Evolutionary conservation across 768 basidiomycete species (phyloP).

Genomic region (Mycena galericulata): DNA sequence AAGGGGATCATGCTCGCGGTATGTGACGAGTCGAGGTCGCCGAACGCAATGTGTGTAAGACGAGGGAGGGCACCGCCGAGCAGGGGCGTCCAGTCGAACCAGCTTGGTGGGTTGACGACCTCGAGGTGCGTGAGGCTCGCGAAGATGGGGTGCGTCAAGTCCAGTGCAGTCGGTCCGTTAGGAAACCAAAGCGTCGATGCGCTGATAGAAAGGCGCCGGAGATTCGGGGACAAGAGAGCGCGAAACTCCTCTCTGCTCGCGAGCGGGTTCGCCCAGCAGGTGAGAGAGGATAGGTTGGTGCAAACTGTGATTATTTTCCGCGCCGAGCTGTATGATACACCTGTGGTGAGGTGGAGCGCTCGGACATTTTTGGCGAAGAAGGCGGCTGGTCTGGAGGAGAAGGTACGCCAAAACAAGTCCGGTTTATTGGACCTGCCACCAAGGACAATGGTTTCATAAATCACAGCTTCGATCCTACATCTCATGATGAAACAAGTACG

Average conservation of each 20-base stretch:
- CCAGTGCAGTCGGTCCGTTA: background rate
- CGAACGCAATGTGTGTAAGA: constrained; percentile 49
- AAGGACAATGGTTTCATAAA: constrained; percentile 48
- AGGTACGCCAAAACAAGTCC: constrained; percentile 44
- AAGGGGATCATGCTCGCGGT: constrained; percentile 36
- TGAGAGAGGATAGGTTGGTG: constrained; percentile 38
- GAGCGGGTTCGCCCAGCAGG: constrained; percentile 43
- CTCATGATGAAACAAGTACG: background rate
- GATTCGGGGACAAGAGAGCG: constrained; percentile 12
- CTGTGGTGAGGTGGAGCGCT: constrained; percentile 41
- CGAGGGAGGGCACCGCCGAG: constrained; percentile 38
- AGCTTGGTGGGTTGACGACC: constrained; percentile 37
- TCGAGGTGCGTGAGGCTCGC: constrained; percentile 34
- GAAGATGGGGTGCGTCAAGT: constrained; percentile 27
- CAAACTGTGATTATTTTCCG: constrained; percentile 42
- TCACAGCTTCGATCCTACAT: constrained; percentile 48
- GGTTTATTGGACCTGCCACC: constrained; percentile 34
- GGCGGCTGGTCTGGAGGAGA: constrained; percentile 39
- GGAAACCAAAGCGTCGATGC: constrained; percentile 21
- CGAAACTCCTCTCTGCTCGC: constrained; percentile 15
- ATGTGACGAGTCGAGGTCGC: constrained; percentile 36
- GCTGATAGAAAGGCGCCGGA: constrained; percentile 21
- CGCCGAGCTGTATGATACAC: constrained; percentile 36
- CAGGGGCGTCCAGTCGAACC: constrained; percentile 44
- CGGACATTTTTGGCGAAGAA: constrained; percentile 47